phyloP scores from a whole-genome alignment of 768 basidiomycete genomes.

The Mycena galericulata region DNA sequence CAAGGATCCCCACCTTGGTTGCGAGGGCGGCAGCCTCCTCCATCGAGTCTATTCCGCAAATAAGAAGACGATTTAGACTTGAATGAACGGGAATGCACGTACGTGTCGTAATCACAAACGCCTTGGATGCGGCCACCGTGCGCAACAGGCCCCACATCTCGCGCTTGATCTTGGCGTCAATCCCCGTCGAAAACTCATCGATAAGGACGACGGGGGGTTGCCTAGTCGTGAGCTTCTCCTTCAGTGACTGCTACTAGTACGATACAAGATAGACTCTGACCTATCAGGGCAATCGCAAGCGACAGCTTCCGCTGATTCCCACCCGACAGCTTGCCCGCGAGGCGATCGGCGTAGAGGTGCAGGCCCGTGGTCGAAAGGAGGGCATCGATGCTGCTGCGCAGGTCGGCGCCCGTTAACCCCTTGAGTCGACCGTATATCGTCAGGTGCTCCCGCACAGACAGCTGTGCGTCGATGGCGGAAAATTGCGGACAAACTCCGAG shows the following conservation, averaged over 20 bases:
- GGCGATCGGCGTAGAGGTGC: conserved; percentile 69
- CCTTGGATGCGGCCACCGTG: conserved; percentile 73
- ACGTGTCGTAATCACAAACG: conserved; percentile 79
- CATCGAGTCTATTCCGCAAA: background rate
- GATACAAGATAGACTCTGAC: conserved; percentile 39
- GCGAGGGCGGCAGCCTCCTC: conserved; percentile 11
- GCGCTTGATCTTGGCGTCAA: conserved; percentile 85
- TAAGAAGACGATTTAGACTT: background rate
- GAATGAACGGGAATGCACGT: conserved; percentile 71
- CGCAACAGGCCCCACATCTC: conserved; percentile 84
- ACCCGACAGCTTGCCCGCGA: conserved; percentile 82
- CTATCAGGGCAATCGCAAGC: conserved; percentile 81
- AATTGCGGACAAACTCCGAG: conserved; percentile 89
- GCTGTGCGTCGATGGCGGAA: conserved; percentile 81
- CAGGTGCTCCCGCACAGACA: conserved; percentile 85
- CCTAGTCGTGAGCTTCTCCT: no score
- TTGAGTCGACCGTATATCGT: conserved; percentile 79
- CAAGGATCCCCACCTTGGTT: background rate
- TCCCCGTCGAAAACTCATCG: conserved; percentile 86
- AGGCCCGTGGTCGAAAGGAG: conserved; percentile 71
- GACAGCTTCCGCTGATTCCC: conserved; percentile 84
- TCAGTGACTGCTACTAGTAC: no score
- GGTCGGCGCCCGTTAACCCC: conserved; percentile 65
- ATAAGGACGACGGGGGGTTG: conserved; percentile 84
- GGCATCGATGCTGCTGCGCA: conserved; percentile 64